These are phyloP conservation scores for Schrenkiella parvula DNA, from an alignment of 345 rosid species.

Conservation along the genomic window DNA sequence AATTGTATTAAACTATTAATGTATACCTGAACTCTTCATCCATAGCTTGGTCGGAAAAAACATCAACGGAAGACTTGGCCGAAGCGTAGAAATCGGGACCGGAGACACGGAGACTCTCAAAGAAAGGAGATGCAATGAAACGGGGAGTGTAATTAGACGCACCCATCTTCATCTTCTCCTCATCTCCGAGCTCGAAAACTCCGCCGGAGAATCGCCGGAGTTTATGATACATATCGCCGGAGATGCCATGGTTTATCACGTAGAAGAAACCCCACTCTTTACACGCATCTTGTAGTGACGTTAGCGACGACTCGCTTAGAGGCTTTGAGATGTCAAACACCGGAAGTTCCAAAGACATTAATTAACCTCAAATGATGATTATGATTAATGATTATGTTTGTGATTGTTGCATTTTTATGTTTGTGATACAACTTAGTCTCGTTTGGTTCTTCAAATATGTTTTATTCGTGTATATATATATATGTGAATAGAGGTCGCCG, in stretches of 20 bases:
- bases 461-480: background rate
- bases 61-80: conserved; percentile 46
- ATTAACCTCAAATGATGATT: background rate
- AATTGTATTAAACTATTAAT: background rate
- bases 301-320: conserved; percentile 33
- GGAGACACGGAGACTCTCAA: conserved; percentile 67
- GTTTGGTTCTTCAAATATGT: conserved; percentile 5
- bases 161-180: conserved; percentile 60
- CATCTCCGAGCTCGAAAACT: conserved; percentile 43
- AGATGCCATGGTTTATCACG: conserved; percentile 64
- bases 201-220: conserved; percentile 39
- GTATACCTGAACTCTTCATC: conserved; percentile 53
- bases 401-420: background rate
- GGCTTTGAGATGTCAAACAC: conserved; percentile 66
- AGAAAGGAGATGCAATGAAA: conserved; percentile 87
- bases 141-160: conserved; percentile 64
- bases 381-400: background rate
- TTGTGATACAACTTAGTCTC: conserved; percentile 13
- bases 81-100: conserved; percentile 71
- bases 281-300: conserved; percentile 62
- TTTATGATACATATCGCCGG: conserved; percentile 40
- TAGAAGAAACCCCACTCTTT: conserved; percentile 74
- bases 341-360: conserved; percentile 45
- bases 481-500: background rate
- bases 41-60: conserved; percentile 38